These are phyloP conservation scores for Apiospora saccharicola DNA, from an alignment of 2,329 filamentous ascomycete species.

Conservation along the genomic window DNA sequence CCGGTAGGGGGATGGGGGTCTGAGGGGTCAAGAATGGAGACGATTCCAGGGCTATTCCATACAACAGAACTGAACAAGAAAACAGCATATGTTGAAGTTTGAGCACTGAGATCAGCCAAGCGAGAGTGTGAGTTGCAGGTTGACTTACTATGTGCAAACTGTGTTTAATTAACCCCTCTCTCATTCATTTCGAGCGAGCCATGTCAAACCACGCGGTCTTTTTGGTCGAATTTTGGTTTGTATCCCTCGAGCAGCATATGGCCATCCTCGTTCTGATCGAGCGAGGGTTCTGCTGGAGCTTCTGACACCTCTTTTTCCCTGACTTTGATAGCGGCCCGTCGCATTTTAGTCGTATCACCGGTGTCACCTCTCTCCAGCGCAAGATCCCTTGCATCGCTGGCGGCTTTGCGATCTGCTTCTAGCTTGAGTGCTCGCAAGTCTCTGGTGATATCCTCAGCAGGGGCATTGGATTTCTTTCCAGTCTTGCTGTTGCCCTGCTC, in stretches of 20 bases:
- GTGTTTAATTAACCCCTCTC: slow-evolving; percentile 9
- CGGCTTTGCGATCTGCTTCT: slow-evolving; percentile 45
- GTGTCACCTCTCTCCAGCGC: slow-evolving; percentile 43
- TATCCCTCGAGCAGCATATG: slow-evolving; percentile 61
- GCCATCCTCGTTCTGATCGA: slow-evolving; percentile 45
- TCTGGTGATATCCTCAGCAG: slow-evolving; percentile 39
- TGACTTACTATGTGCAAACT: slow-evolving; percentile 11
- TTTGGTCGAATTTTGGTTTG: slow-evolving; percentile 48
- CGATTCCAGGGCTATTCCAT: neutral
- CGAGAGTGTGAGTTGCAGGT: neutral
- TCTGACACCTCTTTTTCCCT: slow-evolving; percentile 57
- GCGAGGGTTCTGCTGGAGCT: slow-evolving; percentile 48
- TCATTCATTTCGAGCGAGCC: slow-evolving; percentile 26
- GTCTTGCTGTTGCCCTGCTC: slow-evolving; percentile 56
- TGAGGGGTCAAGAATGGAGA: neutral
- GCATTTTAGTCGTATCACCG: slow-evolving; percentile 39
- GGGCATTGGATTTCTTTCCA: slow-evolving; percentile 29
- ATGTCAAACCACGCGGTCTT: slow-evolving; percentile 2
- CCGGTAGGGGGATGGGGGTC: neutral
- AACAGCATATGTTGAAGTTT: neutral
- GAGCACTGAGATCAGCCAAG: slow-evolving; percentile 12
- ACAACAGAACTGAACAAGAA: neutral
- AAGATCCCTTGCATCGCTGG: slow-evolving; percentile 38
- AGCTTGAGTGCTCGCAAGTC: slow-evolving; percentile 53
- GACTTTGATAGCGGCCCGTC: slow-evolving; percentile 56